These are phyloP conservation scores for Quercus lobata DNA, from an alignment of 331 rosid species.

Conservation along the genomic window DNA sequence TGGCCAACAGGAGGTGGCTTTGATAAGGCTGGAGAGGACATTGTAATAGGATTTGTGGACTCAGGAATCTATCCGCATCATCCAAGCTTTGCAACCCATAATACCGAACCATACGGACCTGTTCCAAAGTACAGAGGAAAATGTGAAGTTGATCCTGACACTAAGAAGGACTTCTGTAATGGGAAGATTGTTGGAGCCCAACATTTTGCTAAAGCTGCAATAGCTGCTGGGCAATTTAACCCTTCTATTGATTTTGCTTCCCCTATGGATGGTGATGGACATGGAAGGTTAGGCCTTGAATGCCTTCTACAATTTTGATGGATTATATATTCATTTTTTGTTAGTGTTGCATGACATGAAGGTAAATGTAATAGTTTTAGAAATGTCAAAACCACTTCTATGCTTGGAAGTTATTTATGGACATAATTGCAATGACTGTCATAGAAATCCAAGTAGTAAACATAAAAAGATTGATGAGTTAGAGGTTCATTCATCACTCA, in stretches of 20 bases:
- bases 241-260: slow-evolving; percentile 89
- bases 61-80: slow-evolving; percentile 94
- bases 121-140: slow-evolving; percentile 82
- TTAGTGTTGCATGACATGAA: background rate
- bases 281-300: slow-evolving; percentile 74
- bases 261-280: slow-evolving; percentile 98
- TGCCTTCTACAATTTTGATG: slow-evolving; percentile 8
- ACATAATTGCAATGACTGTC: background rate
- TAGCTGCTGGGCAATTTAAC: slow-evolving; percentile 91
- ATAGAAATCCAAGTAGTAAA: background rate
- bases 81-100: slow-evolving; percentile 79
- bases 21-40: slow-evolving; percentile 97
- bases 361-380: background rate
- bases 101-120: slow-evolving; percentile 78
- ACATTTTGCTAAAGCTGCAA: slow-evolving; percentile 97
- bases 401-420: background rate
- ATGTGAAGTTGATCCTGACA: slow-evolving; percentile 88
- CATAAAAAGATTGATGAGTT: background rate
- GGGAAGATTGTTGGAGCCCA: slow-evolving; percentile 99
- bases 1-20: slow-evolving; percentile 99
- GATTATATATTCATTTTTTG: background rate
- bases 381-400: background rate
- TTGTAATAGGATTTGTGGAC: slow-evolving; percentile 96
- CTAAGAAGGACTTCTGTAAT: slow-evolving; percentile 78
- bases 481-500: background rate